Conservation (phyloP, 805 yeast species). For the Saturnispora halmiae region DNA sequence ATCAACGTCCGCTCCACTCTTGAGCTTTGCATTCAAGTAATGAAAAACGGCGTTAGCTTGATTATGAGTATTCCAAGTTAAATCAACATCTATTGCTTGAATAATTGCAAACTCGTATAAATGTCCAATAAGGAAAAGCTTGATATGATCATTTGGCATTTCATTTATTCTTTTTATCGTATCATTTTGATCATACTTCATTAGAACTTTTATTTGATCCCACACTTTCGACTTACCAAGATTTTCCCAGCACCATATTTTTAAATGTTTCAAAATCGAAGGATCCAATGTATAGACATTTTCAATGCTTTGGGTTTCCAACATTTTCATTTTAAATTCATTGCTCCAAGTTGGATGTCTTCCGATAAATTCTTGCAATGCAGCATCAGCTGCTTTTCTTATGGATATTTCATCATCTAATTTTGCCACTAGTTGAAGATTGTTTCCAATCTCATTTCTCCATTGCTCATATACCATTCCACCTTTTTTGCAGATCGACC, state of each 20-base stretch:
- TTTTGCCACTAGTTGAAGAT: slow-evolving; percentile 44
- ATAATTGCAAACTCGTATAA: background rate
- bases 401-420: slow-evolving; percentile 69
- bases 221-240: background rate
- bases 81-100: background rate
- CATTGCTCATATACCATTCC: background rate
- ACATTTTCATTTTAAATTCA: background rate
- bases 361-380: slow-evolving; percentile 78
- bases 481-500: slow-evolving; percentile 57
- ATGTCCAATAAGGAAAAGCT: background rate
- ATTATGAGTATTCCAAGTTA: background rate
- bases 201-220: background rate
- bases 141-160: background rate
- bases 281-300: background rate
- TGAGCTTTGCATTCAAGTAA: background rate
- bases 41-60: background rate
- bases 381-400: slow-evolving; percentile 78
- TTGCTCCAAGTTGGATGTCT: slow-evolving; percentile 33
- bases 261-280: background rate
- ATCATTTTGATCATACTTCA: background rate
- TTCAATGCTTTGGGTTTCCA: background rate
- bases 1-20: background rate
- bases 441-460: slow-evolving; percentile 22
- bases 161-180: too few species aligned
- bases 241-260: background rate